Conservation (phyloP, 1,284 basidiomycete genomes). For the Ustilago curta region DNA sequence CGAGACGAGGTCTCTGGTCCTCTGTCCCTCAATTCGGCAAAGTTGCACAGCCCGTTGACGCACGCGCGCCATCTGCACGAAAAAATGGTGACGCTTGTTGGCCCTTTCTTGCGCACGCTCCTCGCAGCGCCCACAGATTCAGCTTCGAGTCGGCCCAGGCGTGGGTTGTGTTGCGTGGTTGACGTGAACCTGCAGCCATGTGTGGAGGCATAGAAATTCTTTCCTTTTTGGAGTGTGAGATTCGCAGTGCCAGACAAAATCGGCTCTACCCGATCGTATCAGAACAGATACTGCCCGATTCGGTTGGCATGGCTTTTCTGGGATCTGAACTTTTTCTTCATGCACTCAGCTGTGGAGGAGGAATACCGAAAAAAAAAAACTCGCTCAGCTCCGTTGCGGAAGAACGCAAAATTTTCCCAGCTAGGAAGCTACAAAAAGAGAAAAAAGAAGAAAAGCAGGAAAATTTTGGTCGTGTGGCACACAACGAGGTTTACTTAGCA, state of each 20-base stretch:
- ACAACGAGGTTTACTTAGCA: constrained; percentile 9
- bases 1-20: too few species aligned
- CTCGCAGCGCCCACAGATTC: background rate
- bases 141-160: background rate
- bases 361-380: constrained; percentile 2
- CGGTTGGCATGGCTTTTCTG: background rate
- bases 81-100: background rate
- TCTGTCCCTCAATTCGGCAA: background rate
- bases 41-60: constrained; percentile 7
- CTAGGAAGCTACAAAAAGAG: constrained; percentile 6
- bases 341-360: constrained; percentile 19
- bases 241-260: background rate
- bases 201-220: constrained; percentile 14
- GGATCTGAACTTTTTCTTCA: background rate
- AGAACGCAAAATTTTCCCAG: constrained; percentile 3
- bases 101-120: background rate
- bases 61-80: constrained; percentile 1
- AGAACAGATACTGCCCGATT: background rate
- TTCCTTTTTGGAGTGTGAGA: background rate
- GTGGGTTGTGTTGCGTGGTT: background rate
- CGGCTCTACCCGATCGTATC: background rate
- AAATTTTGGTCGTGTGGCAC: constrained; percentile 17
- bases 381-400: constrained; percentile 6
- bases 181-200: constrained; percentile 10
- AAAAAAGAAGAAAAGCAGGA: background rate